Evolutionary conservation across 306 rosid species (phyloP).

Genomic region (Herpetospermum pedunculosum): DNA sequence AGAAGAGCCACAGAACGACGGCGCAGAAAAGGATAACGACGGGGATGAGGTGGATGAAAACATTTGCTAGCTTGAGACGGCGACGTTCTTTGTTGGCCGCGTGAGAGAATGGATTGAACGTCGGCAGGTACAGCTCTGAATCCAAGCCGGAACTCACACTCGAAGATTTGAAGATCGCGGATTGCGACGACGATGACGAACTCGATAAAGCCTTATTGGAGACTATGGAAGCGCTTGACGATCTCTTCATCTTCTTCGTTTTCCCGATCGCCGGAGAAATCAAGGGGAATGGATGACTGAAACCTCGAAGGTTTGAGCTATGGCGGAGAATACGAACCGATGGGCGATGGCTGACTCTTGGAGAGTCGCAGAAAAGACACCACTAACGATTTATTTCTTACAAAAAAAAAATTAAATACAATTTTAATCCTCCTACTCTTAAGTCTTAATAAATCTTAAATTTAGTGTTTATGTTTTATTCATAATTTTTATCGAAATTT

Average conservation of each 20-base stretch:
- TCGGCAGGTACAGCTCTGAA: constrained; percentile 38
- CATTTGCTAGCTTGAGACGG: constrained; percentile 50
- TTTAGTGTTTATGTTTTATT: no score
- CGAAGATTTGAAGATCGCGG: constrained; percentile 26
- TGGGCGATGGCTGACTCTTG: no score
- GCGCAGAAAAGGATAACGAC: constrained; percentile 62
- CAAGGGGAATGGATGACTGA: not conserved
- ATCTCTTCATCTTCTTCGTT: constrained; percentile 30
- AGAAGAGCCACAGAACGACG: constrained; percentile 83
- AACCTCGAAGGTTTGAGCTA: not conserved
- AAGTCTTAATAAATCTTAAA: no score
- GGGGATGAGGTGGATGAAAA: constrained; percentile 73
- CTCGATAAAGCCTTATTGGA: not conserved
- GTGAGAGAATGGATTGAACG: constrained; percentile 64
- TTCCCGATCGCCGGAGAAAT: not conserved
- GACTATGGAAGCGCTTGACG: constrained; percentile 16
- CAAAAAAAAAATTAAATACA: no score
- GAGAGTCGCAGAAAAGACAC: no score
- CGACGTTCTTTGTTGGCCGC: constrained; percentile 42
- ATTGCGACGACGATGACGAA: constrained; percentile 1
- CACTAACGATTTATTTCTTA: no score
- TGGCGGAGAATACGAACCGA: not conserved
- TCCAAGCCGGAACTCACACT: constrained; percentile 20
- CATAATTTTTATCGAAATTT: no score
- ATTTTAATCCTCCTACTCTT: no score